Percentiles rank a stretch among this genome's conserved stretches.
Conservation (phyloP, 257 asterid species). For the Oldenlandia corymbosa region DNA sequence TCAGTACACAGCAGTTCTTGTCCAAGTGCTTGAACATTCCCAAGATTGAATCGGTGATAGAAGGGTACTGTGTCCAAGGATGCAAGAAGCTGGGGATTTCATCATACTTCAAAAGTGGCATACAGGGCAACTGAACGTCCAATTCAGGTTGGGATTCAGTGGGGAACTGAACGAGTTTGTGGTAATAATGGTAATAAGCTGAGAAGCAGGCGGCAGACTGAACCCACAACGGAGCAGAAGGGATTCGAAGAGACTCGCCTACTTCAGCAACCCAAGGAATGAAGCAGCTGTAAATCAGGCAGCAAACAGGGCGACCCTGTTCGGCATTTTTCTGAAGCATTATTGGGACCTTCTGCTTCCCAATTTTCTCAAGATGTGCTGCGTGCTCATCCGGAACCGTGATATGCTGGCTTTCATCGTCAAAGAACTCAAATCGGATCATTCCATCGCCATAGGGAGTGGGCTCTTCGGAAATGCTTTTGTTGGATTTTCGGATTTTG, state of each 20-base stretch:
- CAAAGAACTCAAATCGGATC: slow-evolving; percentile 64
- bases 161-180: slow-evolving; percentile 41
- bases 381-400: slow-evolving; percentile 25
- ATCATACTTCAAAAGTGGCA: slow-evolving; percentile 59
- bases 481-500: slow-evolving; percentile 40
- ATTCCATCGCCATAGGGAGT: slow-evolving; percentile 39
- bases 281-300: slow-evolving; percentile 54
- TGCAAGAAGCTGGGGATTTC: no score
- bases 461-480: slow-evolving; percentile 17
- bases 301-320: slow-evolving; percentile 54
- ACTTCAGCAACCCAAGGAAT: slow-evolving; percentile 85
- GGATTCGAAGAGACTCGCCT: no score
- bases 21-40: slow-evolving; percentile 49
- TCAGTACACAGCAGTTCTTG: slow-evolving; percentile 41
- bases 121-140: no score
- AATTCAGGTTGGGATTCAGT: slow-evolving; percentile 40
- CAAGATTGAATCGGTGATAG: slow-evolving; percentile 35
- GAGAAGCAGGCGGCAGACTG: slow-evolving; percentile 68
- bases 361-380: slow-evolving; percentile 45
- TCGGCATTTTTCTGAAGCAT: slow-evolving; percentile 42
- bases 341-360: slow-evolving; percentile 29
- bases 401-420: slow-evolving; percentile 36
- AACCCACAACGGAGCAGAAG: no score
- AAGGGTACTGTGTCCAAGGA: no score
- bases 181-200: slow-evolving; percentile 44